Evolutionary conservation across 1,139 yeast species (phyloP).

Genomic region (Diutina sp.): DNA sequence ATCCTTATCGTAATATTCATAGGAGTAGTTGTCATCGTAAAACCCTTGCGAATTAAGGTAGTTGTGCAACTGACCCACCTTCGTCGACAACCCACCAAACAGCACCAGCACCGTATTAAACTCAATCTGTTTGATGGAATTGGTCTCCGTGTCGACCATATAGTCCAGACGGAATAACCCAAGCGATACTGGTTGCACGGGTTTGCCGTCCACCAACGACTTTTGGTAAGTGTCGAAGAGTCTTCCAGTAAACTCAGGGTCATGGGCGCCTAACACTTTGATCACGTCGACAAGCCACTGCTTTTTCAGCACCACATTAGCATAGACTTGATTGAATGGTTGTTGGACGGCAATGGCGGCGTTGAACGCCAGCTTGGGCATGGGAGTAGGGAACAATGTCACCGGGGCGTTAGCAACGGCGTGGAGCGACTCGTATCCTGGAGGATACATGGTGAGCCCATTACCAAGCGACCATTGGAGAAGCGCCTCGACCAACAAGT

Average conservation of each 20-base stretch:
- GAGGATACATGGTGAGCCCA: slow-evolving; percentile 72
- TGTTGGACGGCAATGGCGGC: slow-evolving; percentile 59
- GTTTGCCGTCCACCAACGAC: slow-evolving; percentile 35
- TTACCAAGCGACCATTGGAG: slow-evolving; percentile 66
- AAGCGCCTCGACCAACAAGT: slow-evolving; percentile 17
- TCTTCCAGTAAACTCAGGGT: slow-evolving; percentile 70
- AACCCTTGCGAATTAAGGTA: slow-evolving; percentile 46
- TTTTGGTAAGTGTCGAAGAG: slow-evolving; percentile 46
- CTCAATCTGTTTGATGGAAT: slow-evolving; percentile 76
- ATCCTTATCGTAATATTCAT: slow-evolving; percentile 28
- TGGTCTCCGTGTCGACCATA: slow-evolving; percentile 42
- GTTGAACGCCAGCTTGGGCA: slow-evolving; percentile 54
- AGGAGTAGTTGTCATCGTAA: slow-evolving; percentile 28
- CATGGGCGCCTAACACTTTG: slow-evolving; percentile 42
- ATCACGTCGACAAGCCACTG: slow-evolving; percentile 53
- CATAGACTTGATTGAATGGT: slow-evolving; percentile 62
- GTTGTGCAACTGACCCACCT: slow-evolving; percentile 65
- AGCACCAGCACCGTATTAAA: slow-evolving; percentile 94
- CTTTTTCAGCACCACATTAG: slow-evolving; percentile 40
- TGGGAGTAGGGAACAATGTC: slow-evolving; percentile 83
- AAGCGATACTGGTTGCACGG: slow-evolving; percentile 53
- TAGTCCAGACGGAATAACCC: slow-evolving; percentile 91
- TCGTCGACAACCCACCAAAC: slow-evolving; percentile 80
- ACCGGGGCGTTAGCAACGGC: slow-evolving; percentile 68
- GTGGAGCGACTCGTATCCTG: slow-evolving; percentile 24